phyloP scores from a whole-genome alignment of 108 stramenopile species.

The Conticribra guillardii region DNA sequence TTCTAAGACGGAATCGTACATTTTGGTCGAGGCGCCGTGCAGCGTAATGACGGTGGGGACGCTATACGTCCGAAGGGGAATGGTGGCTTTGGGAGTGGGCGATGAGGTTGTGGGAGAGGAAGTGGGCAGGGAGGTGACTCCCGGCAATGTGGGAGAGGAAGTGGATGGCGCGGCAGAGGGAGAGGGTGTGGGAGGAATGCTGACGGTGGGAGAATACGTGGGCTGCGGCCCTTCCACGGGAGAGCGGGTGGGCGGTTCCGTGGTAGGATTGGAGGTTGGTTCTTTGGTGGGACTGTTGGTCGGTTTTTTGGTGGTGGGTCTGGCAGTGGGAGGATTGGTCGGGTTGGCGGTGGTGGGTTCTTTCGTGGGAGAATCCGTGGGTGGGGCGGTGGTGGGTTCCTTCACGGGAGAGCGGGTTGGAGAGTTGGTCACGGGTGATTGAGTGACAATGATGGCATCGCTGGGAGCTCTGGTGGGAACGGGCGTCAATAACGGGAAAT shows the following conservation, averaged over 20 bases:
- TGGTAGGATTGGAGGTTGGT: background rate
- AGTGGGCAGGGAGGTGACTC: background rate
- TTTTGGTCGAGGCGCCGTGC: conserved; percentile 4
- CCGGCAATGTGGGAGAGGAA: background rate
- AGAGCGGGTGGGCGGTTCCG: conserved; percentile 5
- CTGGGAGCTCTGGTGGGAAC: background rate
- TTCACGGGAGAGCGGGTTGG: background rate
- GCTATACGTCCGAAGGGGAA: background rate
- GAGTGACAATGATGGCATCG: background rate
- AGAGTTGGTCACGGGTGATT: background rate
- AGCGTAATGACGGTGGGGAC: conserved; percentile 17
- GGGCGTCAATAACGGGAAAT: background rate
- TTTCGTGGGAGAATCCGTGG: background rate
- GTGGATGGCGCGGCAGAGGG: background rate
- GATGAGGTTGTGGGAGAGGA: background rate
- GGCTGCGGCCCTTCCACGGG: conserved; percentile 14
- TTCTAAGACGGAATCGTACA: conserved; percentile 9
- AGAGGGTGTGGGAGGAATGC: background rate
- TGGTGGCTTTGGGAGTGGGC: conserved; percentile 4
- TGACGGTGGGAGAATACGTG: background rate
- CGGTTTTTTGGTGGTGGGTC: background rate
- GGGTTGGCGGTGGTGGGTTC: background rate
- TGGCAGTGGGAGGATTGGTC: background rate
- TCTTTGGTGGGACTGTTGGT: conserved; percentile 3
- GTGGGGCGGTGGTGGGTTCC: background rate